phyloP scores from a whole-genome alignment of 495 filamentous ascomycete genomes.

The Annulohypoxylon nitens region DNA sequence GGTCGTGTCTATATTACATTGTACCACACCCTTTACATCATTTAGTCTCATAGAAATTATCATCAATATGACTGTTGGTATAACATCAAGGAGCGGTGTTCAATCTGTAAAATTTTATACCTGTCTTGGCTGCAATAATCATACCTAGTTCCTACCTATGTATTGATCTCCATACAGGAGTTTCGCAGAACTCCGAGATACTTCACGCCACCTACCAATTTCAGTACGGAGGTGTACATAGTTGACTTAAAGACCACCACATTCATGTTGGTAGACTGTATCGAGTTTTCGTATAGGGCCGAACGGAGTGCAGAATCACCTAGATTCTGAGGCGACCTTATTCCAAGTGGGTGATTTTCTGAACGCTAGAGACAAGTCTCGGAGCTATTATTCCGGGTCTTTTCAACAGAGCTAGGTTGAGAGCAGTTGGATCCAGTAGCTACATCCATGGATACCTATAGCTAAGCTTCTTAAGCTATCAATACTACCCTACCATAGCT shows the following conservation, averaged over 20 bases:
- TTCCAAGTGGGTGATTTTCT: not conserved
- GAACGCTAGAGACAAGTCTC: not conserved
- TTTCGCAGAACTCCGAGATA: slow-evolving; percentile 3
- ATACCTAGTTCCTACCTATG: not conserved
- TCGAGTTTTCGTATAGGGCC: not conserved
- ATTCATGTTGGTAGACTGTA: not conserved
- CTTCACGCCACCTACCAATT: not conserved
- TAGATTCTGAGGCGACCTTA: not conserved
- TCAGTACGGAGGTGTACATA: not conserved
- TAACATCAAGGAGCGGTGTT: not conserved
- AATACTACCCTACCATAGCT: not conserved
- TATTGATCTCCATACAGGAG: not conserved
- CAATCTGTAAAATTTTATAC: not conserved
- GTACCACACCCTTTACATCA: not conserved
- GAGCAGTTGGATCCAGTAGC: not conserved
- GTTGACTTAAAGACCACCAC: not conserved
- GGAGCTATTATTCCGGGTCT: not conserved
- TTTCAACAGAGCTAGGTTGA: not conserved
- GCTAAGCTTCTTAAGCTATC: slow-evolving; percentile 6
- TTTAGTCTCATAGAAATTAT: not conserved
- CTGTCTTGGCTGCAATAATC: not conserved
- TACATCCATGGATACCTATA: not conserved
- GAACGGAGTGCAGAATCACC: not conserved
- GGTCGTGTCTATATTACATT: not conserved
- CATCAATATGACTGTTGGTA: not conserved